Evolutionary conservation across 2,329 filamentous ascomycete genomes (phyloP).

Genomic region (Hymenoscyphus salicellus): DNA sequence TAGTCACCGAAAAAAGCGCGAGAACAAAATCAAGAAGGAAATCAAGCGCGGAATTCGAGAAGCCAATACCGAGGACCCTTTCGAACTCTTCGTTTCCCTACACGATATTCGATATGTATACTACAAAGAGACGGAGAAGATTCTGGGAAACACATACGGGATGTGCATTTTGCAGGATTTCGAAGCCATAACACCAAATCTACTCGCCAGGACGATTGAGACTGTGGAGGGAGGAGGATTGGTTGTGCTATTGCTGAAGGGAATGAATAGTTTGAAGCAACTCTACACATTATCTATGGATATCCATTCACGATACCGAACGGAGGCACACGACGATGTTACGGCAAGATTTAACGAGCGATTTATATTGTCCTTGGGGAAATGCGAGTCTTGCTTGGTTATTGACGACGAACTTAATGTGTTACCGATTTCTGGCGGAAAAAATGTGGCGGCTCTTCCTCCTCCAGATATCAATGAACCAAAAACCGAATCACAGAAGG

Average conservation of each 20-base stretch:
- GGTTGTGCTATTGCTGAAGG: conserved; percentile 86
- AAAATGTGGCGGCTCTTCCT: conserved; percentile 79
- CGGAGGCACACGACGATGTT: conserved; percentile 93
- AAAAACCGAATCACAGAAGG: conserved; percentile 67
- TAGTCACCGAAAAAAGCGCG: conserved; percentile 94
- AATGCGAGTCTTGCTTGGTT: conserved; percentile 89
- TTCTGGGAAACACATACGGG: conserved; percentile 94
- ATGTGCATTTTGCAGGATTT: conserved; percentile 99
- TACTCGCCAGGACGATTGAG: conserved; percentile 90
- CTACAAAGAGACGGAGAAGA: conserved; percentile 99
- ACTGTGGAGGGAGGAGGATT: conserved; percentile 95
- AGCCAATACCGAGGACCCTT: conserved; percentile 87
- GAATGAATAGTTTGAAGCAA: conserved; percentile 95
- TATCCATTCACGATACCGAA: conserved; percentile 91
- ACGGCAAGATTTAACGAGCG: conserved; percentile 96
- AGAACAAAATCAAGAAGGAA: conserved; percentile 97
- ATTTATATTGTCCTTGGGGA: conserved; percentile 92
- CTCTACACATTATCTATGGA: conserved; percentile 98
- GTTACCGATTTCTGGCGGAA: conserved; percentile 91
- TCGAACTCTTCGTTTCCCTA: conserved; percentile 93
- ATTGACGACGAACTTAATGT: conserved; percentile 98
- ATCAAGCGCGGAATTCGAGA: conserved; percentile 93
- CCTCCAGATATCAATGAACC: conserved; percentile 71
- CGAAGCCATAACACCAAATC: conserved; percentile 94
- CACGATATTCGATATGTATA: conserved; percentile 98